A percentile compares a stretch with the other conserved stretches of the same genome.
Evolutionary conservation across 805 yeast species (phyloP).

Genomic region (Lipomyces yamanashiensis): DNA sequence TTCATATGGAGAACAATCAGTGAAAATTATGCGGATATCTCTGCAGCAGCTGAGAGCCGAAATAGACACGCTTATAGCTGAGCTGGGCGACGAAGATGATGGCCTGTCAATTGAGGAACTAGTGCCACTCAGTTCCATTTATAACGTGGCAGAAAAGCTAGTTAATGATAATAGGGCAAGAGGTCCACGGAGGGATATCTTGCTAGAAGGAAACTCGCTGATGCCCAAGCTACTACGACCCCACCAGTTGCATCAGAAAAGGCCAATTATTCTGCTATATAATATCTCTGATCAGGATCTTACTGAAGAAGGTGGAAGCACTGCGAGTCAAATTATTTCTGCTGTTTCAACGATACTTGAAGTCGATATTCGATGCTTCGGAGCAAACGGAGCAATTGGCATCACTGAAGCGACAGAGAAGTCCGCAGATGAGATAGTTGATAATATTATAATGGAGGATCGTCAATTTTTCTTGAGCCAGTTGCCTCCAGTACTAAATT

Average conservation of each 20-base stretch:
- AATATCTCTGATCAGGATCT: background rate
- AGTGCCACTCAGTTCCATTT: constrained; percentile 1
- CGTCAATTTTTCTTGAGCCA: constrained; percentile 7
- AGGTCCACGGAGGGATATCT: background rate
- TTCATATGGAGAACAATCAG: constrained; percentile 10
- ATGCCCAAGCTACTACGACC: constrained; percentile 13
- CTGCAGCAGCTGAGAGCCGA: constrained; percentile 11
- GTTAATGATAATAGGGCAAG: background rate
- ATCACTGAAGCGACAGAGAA: too few relatives aligned
- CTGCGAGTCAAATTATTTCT: background rate
- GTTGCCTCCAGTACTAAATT: constrained; percentile 19
- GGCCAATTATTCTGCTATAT: constrained; percentile 5
- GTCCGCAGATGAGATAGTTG: constrained; percentile 3
- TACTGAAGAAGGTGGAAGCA: background rate
- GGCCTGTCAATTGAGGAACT: background rate
- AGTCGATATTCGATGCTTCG: constrained; percentile 8
- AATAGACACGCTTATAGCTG: constrained; percentile 9
- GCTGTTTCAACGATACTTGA: background rate
- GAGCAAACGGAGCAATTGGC: background rate
- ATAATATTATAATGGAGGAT: constrained; percentile 8
- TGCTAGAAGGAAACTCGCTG: background rate
- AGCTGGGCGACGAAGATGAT: constrained; percentile 17
- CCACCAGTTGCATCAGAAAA: background rate
- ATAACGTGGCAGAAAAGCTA: constrained; percentile 2
- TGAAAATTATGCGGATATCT: constrained; percentile 17